Evolutionary conservation across 164 flowering plant genomes (phyloP), one percentile per base, ranked within the genome.

Genomic region (Taxillus chinensis): DNA sequence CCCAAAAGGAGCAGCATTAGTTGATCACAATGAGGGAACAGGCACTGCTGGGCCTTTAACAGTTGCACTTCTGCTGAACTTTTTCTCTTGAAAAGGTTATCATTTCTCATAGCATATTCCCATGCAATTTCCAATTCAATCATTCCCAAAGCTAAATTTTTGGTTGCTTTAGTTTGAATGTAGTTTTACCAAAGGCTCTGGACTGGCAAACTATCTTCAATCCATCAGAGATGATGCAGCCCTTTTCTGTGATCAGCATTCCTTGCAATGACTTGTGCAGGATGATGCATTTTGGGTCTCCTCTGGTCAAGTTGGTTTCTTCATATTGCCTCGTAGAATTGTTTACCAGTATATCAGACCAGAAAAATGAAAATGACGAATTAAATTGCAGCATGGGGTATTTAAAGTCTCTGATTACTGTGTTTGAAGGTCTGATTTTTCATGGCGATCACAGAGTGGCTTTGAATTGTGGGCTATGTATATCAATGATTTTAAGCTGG

Each of bases 11-110:
- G 81, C 83, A 50, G 79, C 87, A 62, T 64, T 88, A 66, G 40
- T 50, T 70, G 86, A 85, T 55, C 74, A 73, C 40, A 81, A 87
- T 57, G 88, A 80, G 68, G 79, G 71, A 71, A 78, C 92, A 63
- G 71, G 65, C 69, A 60, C 65, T 11, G 95, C 83, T 41, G 78
- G 84, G 70, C 69, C 71, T 46, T 60, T 88, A 45, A 69, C 75
- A 55, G 79, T 73, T 69, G 63, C 81, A 57, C 88, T 93, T 63
- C 55, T 82, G 27, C 73, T 90, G 1, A 67, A 72, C 57, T 84
- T 67, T 67, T 90, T 86, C 68, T 78, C 80, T 45, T 83, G 55
- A 85, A 72, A 88, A 84, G 97, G 98, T 86, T 64, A 81, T 79
- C 68, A 13, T 10, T 62, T 61, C 11, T 45, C 45, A 53, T 7